Evolutionary conservation across 805 yeast species (phyloP), one percentile per base, ranked within the genome.

Genomic region (Maudiozyma pseudohumilis): DNA sequence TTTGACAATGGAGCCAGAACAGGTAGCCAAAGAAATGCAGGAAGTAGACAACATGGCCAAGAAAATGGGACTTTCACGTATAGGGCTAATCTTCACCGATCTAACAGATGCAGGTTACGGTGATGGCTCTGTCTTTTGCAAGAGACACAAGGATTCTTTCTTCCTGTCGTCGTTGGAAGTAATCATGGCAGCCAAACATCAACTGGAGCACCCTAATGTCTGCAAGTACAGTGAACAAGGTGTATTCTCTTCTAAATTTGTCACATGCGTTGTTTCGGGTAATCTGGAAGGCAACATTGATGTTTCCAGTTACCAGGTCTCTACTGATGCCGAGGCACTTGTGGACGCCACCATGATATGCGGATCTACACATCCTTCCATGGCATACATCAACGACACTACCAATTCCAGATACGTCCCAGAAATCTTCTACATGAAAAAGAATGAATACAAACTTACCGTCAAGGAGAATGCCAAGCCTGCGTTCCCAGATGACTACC

Each of bases 241-340:
- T 2, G 49, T 53, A 20, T 92, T 74, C 56, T 82, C 95, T 12
- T 87, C 96, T 7, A 85, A 86, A 53, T 92, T 86, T 56, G 89
- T 88, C 15, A 89, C 97, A 1, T 88, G 96, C 63, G 89, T 87
- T 17, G 70, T 92, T 3, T 75, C 94, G 1, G 99, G 99, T n/a
- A 94, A 94, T 45, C 55, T 69, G 11, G 62, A 75, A 34, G 92
- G 94, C 17, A 95, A 89, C 44, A 89, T 92, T 52, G 98, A 89
- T 52, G 82, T 94, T 3, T 68, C 82, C 13, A 74, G 94, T 28
- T 92, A 88, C 59, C 99, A 92, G 59, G 95, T 86, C 0, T 80
- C 94, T 4, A 76, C 77, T 23, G 71, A 77, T 40, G 95, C 95
- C 0, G 96, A 92, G 60, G 94, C 86, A 0, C 66, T 92, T 52